Evolutionary conservation across 2,329 filamentous ascomycete genomes (phyloP).

Genomic region (Myrmaecium sp.): DNA sequence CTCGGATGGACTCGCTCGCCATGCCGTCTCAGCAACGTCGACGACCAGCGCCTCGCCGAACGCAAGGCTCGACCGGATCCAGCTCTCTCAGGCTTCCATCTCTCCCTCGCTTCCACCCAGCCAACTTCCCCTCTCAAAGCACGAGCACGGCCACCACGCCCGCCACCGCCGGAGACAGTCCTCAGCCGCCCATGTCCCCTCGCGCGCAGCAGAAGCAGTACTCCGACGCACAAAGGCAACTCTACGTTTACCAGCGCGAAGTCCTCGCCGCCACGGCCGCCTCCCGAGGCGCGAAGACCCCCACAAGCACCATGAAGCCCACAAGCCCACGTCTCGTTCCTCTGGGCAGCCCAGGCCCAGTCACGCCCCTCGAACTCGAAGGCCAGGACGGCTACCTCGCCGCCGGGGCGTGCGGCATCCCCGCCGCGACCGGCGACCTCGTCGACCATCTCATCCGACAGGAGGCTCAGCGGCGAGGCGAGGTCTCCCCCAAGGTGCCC

Average conservation of each 20-base stretch:
- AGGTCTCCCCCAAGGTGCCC: constrained; percentile 7
- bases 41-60: constrained; percentile 14
- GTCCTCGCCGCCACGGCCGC: constrained; percentile 15
- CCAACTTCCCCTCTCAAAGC: constrained; percentile 29
- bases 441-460: constrained; percentile 31
- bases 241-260: constrained; percentile 32
- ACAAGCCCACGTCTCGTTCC: constrained; percentile 31
- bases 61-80: constrained; percentile 18
- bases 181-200: constrained; percentile 27
- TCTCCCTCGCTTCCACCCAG: constrained; percentile 35
- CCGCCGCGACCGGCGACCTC: constrained; percentile 17
- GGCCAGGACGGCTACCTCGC: constrained; percentile 27
- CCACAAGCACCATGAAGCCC: constrained; percentile 17
- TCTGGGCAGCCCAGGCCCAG: constrained; percentile 32
- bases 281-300: constrained; percentile 9
- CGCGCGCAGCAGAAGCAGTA: constrained; percentile 26
- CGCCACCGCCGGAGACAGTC: constrained; percentile 20
- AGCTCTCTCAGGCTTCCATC: constrained; percentile 28
- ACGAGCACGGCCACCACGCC: constrained; percentile 21
- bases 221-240: constrained; percentile 30
- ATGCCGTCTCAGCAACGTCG: constrained; percentile 19
- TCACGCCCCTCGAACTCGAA: constrained; percentile 36
- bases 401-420: constrained; percentile 19
- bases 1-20: constrained; percentile 17
- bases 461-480: constrained; percentile 22